Conservation (phyloP, 1,284 basidiomycete species). For the Garcileccinum viscosum region DNA sequence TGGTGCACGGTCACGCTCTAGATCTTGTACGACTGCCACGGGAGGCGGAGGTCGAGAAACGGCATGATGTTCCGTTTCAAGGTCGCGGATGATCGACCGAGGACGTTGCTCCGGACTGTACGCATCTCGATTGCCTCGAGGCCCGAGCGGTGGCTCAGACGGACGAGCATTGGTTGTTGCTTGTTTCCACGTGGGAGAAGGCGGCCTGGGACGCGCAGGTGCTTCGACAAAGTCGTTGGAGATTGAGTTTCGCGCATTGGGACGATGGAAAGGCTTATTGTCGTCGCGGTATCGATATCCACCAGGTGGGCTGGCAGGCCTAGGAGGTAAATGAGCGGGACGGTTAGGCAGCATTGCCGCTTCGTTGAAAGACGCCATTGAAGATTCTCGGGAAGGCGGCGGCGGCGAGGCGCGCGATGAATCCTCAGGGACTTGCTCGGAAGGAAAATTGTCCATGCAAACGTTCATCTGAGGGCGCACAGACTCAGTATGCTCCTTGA, state of each 20-base stretch:
- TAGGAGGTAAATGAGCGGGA: conserved; percentile 29
- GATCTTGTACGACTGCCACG: conserved; percentile 3
- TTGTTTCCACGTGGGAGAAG: conserved; percentile 20
- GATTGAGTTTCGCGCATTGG: conserved; percentile 2
- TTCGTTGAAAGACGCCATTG: conserved; percentile 28
- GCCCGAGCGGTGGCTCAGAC: conserved; percentile 7
- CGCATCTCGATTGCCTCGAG: conserved; percentile 11
- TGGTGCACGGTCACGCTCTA: conserved; percentile 16
- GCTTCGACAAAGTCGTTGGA: conserved; percentile 17
- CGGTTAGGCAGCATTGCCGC: conserved; percentile 4
- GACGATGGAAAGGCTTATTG: conserved; percentile 7
- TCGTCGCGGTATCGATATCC: conserved; percentile 16
- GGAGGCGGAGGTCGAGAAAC: conserved; percentile 10
- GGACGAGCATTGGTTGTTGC: conserved; percentile 8
- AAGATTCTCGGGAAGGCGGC: conserved; percentile 40
- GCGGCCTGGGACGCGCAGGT: conserved; percentile 4
- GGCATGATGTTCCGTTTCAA: conserved; percentile 6
- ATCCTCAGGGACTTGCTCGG: conserved; percentile 22
- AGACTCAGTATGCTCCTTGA: conserved; percentile 26
- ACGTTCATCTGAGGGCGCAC: conserved; percentile 6
- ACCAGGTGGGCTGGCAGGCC: conserved; percentile 29
- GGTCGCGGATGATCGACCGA: conserved; percentile 20
- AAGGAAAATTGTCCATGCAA: conserved; percentile 27
- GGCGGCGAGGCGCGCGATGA: conserved; percentile 34
- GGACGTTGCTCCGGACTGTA: conserved; percentile 13